Conservation (phyloP, 371 early-diverging fungal genomes). For the Mucor velutinosus region DNA sequence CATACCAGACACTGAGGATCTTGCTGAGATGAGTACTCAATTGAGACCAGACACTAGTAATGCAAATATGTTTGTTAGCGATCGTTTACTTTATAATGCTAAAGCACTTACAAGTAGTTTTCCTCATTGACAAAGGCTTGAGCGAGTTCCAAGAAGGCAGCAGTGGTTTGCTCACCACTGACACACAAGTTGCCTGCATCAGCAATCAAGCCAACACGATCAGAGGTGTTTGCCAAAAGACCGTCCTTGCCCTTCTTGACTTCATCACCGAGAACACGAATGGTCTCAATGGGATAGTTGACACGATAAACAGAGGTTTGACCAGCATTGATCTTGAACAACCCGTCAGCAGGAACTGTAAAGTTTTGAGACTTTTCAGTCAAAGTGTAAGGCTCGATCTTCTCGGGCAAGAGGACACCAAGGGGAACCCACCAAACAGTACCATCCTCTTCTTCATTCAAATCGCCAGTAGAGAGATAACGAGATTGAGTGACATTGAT, state of each 20-base stretch:
- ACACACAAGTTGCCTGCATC: conserved; percentile 64
- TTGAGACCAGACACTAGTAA: conserved; percentile 49
- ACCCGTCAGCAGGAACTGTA: conserved; percentile 40
- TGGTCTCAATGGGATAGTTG: conserved; percentile 63
- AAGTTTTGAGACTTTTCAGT: conserved; percentile 49
- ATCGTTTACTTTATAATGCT: not conserved
- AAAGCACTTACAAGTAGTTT: conserved; percentile 47
- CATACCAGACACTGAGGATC: conserved; percentile 55
- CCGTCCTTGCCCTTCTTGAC: conserved; percentile 55
- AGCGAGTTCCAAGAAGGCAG: conserved; percentile 57
- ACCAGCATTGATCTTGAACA: conserved; percentile 61
- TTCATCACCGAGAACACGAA: conserved; percentile 55
- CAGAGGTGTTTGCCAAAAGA: conserved; percentile 56
- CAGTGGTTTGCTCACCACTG: conserved; percentile 60
- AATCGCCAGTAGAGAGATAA: conserved; percentile 78
- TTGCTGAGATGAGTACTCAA: conserved; percentile 54
- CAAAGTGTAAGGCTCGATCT: conserved; percentile 41
- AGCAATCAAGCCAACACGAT: conserved; percentile 73
- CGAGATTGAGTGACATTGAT: conserved; percentile 73
- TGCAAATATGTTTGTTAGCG: not conserved
- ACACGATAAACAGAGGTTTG: conserved; percentile 72
- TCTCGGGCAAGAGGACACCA: conserved; percentile 44
- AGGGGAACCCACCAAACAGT: conserved; percentile 66
- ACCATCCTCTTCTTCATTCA: conserved; percentile 63
- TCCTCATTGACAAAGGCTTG: conserved; percentile 52